Evolutionary conservation across 208 protist genomes (phyloP), one percentile per base, ranked within the genome.

Genomic region (Leishmania gerbilli): DNA sequence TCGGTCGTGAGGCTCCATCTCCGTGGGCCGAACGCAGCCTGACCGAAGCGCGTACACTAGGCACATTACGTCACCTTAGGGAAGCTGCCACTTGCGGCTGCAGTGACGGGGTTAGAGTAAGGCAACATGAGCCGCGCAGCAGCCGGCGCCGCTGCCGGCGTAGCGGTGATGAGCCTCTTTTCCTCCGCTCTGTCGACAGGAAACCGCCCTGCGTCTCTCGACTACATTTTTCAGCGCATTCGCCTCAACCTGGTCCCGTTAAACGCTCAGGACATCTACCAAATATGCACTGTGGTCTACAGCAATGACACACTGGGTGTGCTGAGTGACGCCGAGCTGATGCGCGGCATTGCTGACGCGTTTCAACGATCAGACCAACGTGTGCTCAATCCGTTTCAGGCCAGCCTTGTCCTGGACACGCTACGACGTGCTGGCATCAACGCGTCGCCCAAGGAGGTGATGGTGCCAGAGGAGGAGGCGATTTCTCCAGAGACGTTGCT

Each of bases 261-360:
- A 69, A 97, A 91, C 62, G 95, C 95, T 3, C 92, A 94, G 42
- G 95, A 97, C 74, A 74, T 97, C 42, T 97, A 97, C 76, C 89
- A 93, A 53, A 71, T 97, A 2, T 96, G 95, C 77, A 90, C 91
- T 13, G 85, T 88, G 1, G 87, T 85, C 2, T 94, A 92, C 82
- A 87, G 93, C 76, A 90, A 80, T 69, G 92, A 96, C 79, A 88
- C 83, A 0, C 86, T 97, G 13, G 88, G 88, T 17, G 84, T 97
- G 71, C 85, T 92, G 84, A 64, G 85, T 17, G 92, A 97, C 74
- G 79, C 88, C 2, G 95, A 97, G 27, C 89, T 97, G 51, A 97
- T 97, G 95, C 92, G 93, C 21, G 95, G 90, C 27, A 60, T 97
- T 31, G 84, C 90, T n/a, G 90, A 90, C 74, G 90, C 92, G 3